Conservation (phyloP, 1,284 basidiomycete species). For the Pseudozyma pruni region DNA sequence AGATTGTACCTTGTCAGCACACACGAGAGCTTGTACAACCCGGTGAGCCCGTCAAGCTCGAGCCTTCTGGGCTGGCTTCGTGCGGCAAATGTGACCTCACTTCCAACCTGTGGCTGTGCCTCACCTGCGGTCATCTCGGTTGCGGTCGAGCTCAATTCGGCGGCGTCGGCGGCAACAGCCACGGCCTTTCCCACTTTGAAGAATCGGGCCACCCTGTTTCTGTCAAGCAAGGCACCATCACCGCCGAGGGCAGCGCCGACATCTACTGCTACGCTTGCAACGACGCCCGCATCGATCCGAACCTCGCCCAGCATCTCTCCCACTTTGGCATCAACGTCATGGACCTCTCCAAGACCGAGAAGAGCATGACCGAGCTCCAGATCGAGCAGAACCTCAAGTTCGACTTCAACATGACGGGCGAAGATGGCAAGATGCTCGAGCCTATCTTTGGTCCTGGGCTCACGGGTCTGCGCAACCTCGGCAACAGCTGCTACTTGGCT, state of each 20-base stretch:
- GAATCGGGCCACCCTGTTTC: conserved; percentile 82
- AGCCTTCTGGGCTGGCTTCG: conserved; percentile 42
- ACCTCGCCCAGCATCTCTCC: conserved; percentile 79
- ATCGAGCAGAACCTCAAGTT: conserved; percentile 95
- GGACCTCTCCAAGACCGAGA: conserved; percentile 89
- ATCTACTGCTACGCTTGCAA: conserved; percentile 94
- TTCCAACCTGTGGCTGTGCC: conserved; percentile 90
- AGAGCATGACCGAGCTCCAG: conserved; percentile 97
- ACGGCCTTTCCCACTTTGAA: conserved; percentile 85
- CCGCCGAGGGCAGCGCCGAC: conserved; percentile 91
- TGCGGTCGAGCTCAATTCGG: conserved; percentile 91
- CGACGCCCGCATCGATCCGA: conserved; percentile 84
- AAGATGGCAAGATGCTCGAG: conserved; percentile 86
- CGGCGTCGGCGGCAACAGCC: conserved; percentile 86
- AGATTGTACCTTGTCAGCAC: conserved; percentile 87
- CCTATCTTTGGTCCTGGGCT: conserved; percentile 88
- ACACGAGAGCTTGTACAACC: conserved; percentile 78
- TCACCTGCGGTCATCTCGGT: conserved; percentile 88
- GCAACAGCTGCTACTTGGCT: conserved; percentile 98
- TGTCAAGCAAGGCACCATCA: conserved; percentile 96
- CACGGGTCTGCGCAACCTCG: conserved; percentile 91
- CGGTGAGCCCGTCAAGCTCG: conserved; percentile 48
- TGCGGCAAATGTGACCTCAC: conserved; percentile 61
- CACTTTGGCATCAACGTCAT: conserved; percentile 89
- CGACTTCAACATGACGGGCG: conserved; percentile 92